Percentiles rank a stretch among this genome's conserved stretches.
Conservation (phyloP, 495 filamentous ascomycete genomes). For the Apiosordaria backusii region DNA sequence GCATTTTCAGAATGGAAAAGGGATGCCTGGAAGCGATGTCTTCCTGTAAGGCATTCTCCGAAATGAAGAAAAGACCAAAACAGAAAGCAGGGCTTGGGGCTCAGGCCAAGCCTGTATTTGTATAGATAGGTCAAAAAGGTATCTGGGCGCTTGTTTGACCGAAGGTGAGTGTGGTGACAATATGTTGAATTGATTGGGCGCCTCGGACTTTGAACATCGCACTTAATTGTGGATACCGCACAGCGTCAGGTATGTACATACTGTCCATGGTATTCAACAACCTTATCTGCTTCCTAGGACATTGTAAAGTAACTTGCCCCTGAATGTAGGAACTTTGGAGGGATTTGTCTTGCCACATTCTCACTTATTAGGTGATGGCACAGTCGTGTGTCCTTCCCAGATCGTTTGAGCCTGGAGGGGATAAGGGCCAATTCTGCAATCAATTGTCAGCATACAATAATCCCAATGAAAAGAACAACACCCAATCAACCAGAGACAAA, state of each 20-base stretch:
- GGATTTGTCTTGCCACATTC: not conserved
- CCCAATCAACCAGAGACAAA: no score
- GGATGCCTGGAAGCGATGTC: not conserved
- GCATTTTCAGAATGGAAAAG: not conserved
- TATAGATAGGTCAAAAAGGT: not conserved
- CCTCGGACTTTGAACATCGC: constrained; percentile 1
- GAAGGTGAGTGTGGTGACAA: not conserved
- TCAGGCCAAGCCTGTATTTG: not conserved
- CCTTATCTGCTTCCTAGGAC: not conserved
- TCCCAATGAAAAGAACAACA: not conserved
- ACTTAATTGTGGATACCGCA: not conserved
- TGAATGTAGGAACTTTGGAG: not conserved
- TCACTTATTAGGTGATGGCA: not conserved
- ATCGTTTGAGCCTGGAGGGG: not conserved
- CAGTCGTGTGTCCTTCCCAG: not conserved
- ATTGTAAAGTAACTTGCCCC: not conserved
- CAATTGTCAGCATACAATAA: not conserved
- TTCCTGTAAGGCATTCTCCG: not conserved
- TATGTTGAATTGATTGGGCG: not conserved
- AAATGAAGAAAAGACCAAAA: not conserved
- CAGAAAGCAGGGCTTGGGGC: no score
- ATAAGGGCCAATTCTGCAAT: not conserved
- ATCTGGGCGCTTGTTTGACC: not conserved
- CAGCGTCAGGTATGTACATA: not conserved
- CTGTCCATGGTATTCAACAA: not conserved